Base-by-base conservation (phyloP, 164 flowering plant genomes). In the Umbilicus rupestris region DNA sequence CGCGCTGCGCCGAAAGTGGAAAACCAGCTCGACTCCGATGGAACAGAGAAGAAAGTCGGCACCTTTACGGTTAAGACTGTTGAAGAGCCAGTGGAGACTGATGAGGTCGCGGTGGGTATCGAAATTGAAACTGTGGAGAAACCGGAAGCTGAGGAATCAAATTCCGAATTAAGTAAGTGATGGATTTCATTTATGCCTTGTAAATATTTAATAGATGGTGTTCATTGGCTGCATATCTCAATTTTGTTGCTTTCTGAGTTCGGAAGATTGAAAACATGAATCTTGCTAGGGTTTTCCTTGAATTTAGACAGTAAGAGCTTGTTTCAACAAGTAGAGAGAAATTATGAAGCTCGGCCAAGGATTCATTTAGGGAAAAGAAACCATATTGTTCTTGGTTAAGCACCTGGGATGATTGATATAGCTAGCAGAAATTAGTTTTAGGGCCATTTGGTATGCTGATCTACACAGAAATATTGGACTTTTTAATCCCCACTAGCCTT, bases 101-200 rank as follows among this genome's bases (percentile, higher is more conserved):
- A 69, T 58, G 70, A 71, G 31, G n/a, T n/a, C n/a, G n/a, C n/a
- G n/a, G n/a, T n/a, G n/a, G n/a, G n/a, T n/a, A 67, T 63, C 0
- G 39, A 57, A 37, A 39, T 14, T n/a, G 57, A 63, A 42, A 28
- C 20, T 2, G 71, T 52, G 52, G 29, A 8, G 14, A 68, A 74
- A 33, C 28, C 63, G 5, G 74, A 67, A 37, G 57, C 63, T 0
- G 71, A 70, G 19, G 74, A 66, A 2, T 67, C 64, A 44, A 46
- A 29, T 41, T 28, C 67, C 0, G 63, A 24, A 20, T 76, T 69
- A 62, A 83, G 89, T 85, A 74, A 68, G 77, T 66, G 37, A 35
- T 35, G 37, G n/a, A n/a, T n/a, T n/a, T n/a, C n/a, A 30, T 29
- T 63, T 16, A 30, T n/a, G n/a, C n/a, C 30, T 26, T 22, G 26